Conservation (phyloP, 2,329 filamentous ascomycete species). For the Trichophyton mentagrophytes region DNA sequence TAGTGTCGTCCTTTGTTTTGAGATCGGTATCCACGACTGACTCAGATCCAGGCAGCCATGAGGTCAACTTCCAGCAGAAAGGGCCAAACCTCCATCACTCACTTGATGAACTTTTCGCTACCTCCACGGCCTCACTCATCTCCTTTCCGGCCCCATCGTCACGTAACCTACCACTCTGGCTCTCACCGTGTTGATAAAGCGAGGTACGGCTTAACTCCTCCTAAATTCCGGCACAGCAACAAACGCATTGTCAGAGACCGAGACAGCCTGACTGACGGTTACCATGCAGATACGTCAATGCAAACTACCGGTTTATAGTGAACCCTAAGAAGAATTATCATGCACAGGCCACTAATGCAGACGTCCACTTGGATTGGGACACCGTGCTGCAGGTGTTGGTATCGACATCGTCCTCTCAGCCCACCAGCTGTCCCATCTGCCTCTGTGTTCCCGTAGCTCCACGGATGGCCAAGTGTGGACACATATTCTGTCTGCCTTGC, state of each 20-base stretch:
- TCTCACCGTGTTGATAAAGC: conserved; percentile 87
- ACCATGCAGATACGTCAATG: conserved; percentile 61
- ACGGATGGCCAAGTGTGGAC: conserved; percentile 91
- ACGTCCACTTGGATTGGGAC: conserved; percentile 81
- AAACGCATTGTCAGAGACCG: background rate
- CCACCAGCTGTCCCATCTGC: conserved; percentile 85
- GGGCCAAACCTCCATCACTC: conserved; percentile 92
- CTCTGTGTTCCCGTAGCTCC: conserved; percentile 84
- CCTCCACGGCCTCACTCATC: conserved; percentile 55
- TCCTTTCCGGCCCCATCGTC: conserved; percentile 47
- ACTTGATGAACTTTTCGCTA: conserved; percentile 81
- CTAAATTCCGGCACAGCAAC: too few species aligned
- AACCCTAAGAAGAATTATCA: conserved; percentile 68
- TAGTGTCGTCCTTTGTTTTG: background rate
- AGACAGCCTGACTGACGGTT: background rate
- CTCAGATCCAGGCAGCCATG: conserved; percentile 43
- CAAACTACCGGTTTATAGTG: conserved; percentile 95
- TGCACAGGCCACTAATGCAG: conserved; percentile 69
- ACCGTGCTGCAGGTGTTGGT: conserved; percentile 84
- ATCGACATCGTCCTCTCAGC: conserved; percentile 68
- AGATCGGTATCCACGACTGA: background rate
- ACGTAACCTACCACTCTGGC: conserved; percentile 72
- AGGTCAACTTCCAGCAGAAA: conserved; percentile 57
- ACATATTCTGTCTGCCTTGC: conserved; percentile 92
- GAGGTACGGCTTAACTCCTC: conserved; percentile 40